Percentiles rank a stretch among this genome's conserved stretches.
phyloP scores from a whole-genome alignment of 768 basidiomycete genomes.

The Russula lepida region DNA sequence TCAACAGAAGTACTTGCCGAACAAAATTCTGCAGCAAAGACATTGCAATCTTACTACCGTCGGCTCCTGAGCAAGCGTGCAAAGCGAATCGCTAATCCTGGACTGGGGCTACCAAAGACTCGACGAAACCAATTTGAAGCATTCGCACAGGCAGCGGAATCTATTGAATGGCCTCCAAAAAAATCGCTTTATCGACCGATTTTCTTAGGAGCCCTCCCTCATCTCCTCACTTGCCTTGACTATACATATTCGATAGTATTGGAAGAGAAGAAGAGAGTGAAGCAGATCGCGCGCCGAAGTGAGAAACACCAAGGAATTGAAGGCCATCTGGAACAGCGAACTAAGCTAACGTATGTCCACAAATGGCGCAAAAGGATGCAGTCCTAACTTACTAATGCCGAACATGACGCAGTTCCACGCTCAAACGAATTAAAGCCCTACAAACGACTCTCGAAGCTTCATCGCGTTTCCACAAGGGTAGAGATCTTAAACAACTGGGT shows the following conservation, averaged over 20 bases:
- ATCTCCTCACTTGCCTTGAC: conserved; percentile 16
- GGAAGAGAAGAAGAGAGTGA: conserved; percentile 12
- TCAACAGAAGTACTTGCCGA: neutral
- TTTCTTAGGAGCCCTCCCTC: conserved; percentile 19
- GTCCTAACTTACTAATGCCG: neutral
- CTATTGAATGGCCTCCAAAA: conserved; percentile 3
- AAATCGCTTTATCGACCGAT: conserved; percentile 14
- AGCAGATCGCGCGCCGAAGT: neutral
- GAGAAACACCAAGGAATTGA: conserved; percentile 14
- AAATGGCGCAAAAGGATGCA: too few species aligned
- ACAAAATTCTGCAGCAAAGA: conserved; percentile 3
- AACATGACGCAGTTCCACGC: neutral
- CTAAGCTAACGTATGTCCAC: conserved; percentile 1
- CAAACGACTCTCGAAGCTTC: neutral
- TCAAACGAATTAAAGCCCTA: neutral
- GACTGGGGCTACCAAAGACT: conserved; percentile 7
- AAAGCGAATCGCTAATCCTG: neutral
- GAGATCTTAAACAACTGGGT: neutral
- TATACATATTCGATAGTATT: neutral
- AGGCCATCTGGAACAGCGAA: conserved; percentile 9
- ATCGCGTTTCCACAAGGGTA: neutral
- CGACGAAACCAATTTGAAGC: conserved; percentile 8
- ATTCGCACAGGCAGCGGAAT: neutral
- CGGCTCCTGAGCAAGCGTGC: conserved; percentile 1
- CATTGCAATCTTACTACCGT: conserved; percentile 6